Conservation (phyloP, 2,329 filamentous ascomycete genomes). For the Chaetomiaceae sp. region DNA sequence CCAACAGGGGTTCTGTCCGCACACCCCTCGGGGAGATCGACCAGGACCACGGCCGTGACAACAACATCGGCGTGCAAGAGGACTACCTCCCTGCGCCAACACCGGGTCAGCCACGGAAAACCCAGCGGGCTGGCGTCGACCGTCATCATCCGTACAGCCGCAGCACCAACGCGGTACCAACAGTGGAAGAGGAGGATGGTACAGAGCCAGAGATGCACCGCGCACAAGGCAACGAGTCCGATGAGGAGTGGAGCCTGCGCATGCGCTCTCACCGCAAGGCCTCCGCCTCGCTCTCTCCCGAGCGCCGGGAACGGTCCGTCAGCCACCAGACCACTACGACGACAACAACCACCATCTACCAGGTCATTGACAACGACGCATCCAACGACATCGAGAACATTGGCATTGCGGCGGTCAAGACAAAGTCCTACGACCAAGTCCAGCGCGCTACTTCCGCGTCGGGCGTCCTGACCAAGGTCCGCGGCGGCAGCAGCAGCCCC, state of each 20-base stretch:
- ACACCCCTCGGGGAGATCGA: constrained; percentile 93
- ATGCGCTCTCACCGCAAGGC: constrained; percentile 63
- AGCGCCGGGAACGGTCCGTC: constrained; percentile 52
- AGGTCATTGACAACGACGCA: constrained; percentile 61
- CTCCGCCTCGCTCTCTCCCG: constrained; percentile 59
- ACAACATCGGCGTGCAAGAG: constrained; percentile 66
- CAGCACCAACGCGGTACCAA: constrained; percentile 48
- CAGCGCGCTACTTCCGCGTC: constrained; percentile 49
- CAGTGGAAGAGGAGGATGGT: constrained; percentile 45
- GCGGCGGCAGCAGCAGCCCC: constrained; percentile 34
- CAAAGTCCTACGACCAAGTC: constrained; percentile 51
- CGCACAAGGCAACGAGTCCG: constrained; percentile 63
- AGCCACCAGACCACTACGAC: constrained; percentile 73
- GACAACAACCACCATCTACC: constrained; percentile 56
- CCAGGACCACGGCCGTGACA: constrained; percentile 55
- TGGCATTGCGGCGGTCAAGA: constrained; percentile 46
- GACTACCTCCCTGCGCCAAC: constrained; percentile 94
- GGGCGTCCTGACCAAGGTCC: constrained; percentile 59
- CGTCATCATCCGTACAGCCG: constrained; percentile 65
- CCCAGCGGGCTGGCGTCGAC: constrained; percentile 60
- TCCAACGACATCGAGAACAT: constrained; percentile 70
- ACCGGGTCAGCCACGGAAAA: constrained; percentile 91
- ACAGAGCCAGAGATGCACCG: constrained; percentile 54
- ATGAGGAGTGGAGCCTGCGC: constrained; percentile 78
- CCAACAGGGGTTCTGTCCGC: constrained; percentile 66